These are phyloP conservation scores for Arthrobotrys megalospora DNA, from an alignment of 2,329 filamentous ascomycete species.

Conservation along the genomic window DNA sequence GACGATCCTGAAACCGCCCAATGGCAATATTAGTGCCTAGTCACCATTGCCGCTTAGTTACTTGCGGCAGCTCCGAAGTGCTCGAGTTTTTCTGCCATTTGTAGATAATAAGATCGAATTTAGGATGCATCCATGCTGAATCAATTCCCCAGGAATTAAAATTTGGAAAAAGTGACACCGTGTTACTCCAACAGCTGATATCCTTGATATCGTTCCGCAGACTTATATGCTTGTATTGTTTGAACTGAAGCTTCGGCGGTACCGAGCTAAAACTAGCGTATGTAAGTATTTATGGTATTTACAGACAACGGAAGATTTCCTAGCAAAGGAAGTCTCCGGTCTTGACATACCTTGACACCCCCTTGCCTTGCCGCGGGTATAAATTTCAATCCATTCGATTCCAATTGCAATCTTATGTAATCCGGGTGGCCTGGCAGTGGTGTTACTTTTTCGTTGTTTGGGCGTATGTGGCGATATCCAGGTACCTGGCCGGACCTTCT, in stretches of 20 bases:
- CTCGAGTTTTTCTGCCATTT: not conserved
- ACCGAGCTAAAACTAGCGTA: no score
- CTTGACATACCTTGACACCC: not conserved
- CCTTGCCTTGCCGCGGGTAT: conserved; percentile 4
- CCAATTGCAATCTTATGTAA: not conserved
- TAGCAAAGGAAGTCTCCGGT: not conserved
- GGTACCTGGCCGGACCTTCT: conserved; percentile 20
- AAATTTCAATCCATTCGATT: no score
- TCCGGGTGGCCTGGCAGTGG: conserved; percentile 34
- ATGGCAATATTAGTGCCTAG: not conserved
- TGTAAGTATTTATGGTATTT: no score
- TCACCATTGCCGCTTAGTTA: not conserved
- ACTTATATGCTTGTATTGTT: not conserved
- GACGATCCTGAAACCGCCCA: not conserved
- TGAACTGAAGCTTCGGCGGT: no score
- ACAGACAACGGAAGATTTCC: no score
- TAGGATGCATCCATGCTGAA: not conserved
- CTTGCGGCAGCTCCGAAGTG: not conserved
- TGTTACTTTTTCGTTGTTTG: conserved; percentile 39
- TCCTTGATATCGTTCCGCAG: not conserved
- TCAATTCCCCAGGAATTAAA: not conserved
- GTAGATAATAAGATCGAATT: conserved; percentile 15
- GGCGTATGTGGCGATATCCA: conserved; percentile 30
- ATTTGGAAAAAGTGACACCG: conserved; percentile 8
- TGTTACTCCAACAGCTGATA: conserved; percentile 8